These are phyloP conservation scores for Emergomyces orientalis DNA, from an alignment of 2,329 filamentous ascomycete genomes.

Conservation along the genomic window DNA sequence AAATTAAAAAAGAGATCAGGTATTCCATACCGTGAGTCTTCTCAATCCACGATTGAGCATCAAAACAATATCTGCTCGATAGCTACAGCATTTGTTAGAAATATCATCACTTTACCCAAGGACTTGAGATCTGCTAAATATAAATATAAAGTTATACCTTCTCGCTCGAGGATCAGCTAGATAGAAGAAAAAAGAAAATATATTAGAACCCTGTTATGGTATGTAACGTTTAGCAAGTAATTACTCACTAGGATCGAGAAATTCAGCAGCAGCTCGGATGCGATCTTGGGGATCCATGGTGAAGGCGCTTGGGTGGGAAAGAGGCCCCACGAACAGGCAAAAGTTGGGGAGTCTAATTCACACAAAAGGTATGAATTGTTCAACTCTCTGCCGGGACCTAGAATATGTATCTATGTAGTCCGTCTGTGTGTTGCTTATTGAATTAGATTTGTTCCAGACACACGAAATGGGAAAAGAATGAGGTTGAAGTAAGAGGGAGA, in stretches of 20 bases:
- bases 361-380: not conserved
- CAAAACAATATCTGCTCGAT: slow-evolving; percentile 77
- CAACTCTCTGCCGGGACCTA: not conserved
- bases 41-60: slow-evolving; percentile 56
- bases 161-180: slow-evolving; percentile 49
- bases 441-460: not conserved
- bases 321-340: not conserved
- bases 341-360: not conserved
- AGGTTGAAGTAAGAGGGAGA: slow-evolving; percentile 9
- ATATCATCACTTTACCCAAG: not conserved
- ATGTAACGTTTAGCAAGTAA: not conserved
- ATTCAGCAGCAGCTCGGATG: slow-evolving; percentile 79
- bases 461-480: not conserved
- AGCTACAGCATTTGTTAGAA: slow-evolving; percentile 56
- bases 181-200: slow-evolving; percentile 8
- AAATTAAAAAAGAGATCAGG: not conserved
- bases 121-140: slow-evolving; percentile 4
- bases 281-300: slow-evolving; percentile 53
- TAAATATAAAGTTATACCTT: slow-evolving; percentile 34
- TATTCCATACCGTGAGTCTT: slow-evolving; percentile 44
- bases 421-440: not conserved
- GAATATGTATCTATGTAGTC: not conserved
- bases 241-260: slow-evolving; percentile 77
- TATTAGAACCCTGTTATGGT: slow-evolving; percentile 12
- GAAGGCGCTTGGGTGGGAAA: not conserved